A percentile compares a stretch with the other conserved stretches of the same genome.
Conservation (phyloP, 1,284 basidiomycete genomes). For the Ceratobasidium sp. region DNA sequence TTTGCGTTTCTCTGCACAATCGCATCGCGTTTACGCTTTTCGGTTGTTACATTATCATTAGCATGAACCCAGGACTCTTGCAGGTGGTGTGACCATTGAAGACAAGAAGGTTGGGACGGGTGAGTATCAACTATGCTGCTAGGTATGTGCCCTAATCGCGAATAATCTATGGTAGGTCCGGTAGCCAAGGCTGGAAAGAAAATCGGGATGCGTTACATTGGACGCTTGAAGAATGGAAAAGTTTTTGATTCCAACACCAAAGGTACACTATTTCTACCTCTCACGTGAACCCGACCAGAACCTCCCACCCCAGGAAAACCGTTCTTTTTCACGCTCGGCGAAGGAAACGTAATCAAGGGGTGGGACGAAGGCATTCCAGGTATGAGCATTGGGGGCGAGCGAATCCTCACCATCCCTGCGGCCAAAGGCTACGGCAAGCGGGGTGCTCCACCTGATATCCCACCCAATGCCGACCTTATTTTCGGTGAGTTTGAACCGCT, state of each 20-base stretch:
- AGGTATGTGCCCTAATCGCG: neutral
- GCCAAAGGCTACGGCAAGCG: constrained; percentile 72
- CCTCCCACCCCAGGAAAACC: constrained; percentile 8
- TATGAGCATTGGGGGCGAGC: constrained; percentile 91
- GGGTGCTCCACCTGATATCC: constrained; percentile 50
- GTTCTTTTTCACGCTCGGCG: constrained; percentile 85
- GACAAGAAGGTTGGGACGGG: constrained; percentile 80
- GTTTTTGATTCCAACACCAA: constrained; percentile 88
- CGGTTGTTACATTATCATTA: constrained; percentile 45
- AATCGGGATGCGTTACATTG: constrained; percentile 88
- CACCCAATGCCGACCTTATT: constrained; percentile 69
- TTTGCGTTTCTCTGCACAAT: constrained; percentile 9
- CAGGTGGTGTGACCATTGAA: constrained; percentile 78
- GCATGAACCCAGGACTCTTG: constrained; percentile 57
- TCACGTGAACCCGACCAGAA: constrained; percentile 24
- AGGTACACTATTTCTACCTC: constrained; percentile 55
- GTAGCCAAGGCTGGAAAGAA: constrained; percentile 85
- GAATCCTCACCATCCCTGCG: constrained; percentile 79
- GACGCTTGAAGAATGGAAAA: constrained; percentile 85
- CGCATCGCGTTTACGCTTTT: neutral
- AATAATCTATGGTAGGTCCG: constrained; percentile 55
- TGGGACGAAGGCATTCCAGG: constrained; percentile 93
- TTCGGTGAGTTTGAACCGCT: constrained; percentile 63
- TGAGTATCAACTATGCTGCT: constrained; percentile 1
- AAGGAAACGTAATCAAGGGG: constrained; percentile 91